These are phyloP conservation scores for Metschnikowia arizonensis DNA, from an alignment of 805 yeast genomes.

Conservation along the genomic window DNA sequence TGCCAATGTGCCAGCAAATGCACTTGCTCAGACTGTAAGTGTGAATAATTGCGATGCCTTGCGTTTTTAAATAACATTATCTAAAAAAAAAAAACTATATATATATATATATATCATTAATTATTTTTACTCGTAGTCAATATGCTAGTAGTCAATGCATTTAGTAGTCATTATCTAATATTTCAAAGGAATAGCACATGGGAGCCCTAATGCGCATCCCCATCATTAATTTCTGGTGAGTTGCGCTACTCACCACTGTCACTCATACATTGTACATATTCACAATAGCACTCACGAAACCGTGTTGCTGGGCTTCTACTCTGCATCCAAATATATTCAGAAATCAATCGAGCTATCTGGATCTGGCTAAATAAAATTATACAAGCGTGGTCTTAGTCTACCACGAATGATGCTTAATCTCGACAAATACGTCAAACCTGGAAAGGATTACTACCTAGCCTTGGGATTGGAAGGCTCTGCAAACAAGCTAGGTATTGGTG, in stretches of 20 bases:
- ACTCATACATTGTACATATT: not conserved
- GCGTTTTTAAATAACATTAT: no score
- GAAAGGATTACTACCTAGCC: conserved; percentile 58
- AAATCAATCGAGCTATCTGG: not conserved
- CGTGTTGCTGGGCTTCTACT: not conserved
- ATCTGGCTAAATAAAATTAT: not conserved
- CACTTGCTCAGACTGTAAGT: conserved; percentile 9
- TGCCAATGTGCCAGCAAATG: conserved; percentile 9
- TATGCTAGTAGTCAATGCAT: not conserved
- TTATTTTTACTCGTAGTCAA: not conserved
- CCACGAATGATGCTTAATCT: conserved; percentile 30
- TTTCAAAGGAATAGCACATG: not conserved
- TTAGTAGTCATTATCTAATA: not conserved
- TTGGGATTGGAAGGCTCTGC: conserved; percentile 97
- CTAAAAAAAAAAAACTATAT: no score
- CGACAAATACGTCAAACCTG: conserved; percentile 41
- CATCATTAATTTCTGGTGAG: not conserved
- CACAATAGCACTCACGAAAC: not conserved
- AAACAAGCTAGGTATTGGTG: conserved; percentile 91
- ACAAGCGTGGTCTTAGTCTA: not conserved
- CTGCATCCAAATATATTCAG: not conserved
- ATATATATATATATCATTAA: no score
- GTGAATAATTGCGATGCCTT: not conserved
- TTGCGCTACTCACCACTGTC: not conserved
- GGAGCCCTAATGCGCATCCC: not conserved